Percentiles rank a stretch among this genome's conserved stretches.
Evolutionary conservation across 768 basidiomycete species (phyloP).

Genomic region (Rhizopogon vinicolor): DNA sequence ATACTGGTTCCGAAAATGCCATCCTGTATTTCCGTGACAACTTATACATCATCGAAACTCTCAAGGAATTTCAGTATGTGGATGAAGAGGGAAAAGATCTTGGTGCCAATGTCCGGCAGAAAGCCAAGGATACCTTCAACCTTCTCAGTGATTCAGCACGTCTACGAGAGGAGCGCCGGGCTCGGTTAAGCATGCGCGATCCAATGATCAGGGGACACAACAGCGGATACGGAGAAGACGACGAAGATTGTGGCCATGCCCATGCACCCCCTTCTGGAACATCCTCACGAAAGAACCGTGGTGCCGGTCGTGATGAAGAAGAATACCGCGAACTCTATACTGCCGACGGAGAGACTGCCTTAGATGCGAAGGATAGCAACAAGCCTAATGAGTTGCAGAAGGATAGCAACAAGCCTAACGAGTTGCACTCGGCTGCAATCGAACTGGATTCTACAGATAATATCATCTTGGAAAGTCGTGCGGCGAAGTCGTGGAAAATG

Average conservation of each 20-base stretch:
- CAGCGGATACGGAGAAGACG: slow-evolving; percentile 35
- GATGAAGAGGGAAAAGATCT: slow-evolving; percentile 92
- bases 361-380: no score
- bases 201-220: slow-evolving; percentile 67
- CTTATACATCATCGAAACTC: slow-evolving; percentile 90
- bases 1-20: slow-evolving; percentile 91
- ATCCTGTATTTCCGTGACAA: slow-evolving; percentile 96
- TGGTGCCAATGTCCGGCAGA: slow-evolving; percentile 87
- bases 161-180: slow-evolving; percentile 74
- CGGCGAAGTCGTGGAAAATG: no score
- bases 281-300: slow-evolving; percentile 6
- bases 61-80: slow-evolving; percentile 91
- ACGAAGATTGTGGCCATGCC: slow-evolving; percentile 10
- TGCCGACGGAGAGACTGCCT: no score
- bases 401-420: no score
- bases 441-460: no score
- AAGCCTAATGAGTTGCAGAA: no score
- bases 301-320: slow-evolving; percentile 54
- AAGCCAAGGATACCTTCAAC: slow-evolving; percentile 93
- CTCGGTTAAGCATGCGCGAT: slow-evolving; percentile 82
- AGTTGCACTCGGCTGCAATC: no score
- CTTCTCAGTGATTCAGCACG: slow-evolving; percentile 79
- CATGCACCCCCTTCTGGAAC: slow-evolving; percentile 1
- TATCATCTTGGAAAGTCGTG: no score
- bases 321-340: slow-evolving; percentile 30